These are phyloP conservation scores for Stylosanthes scabra DNA, from an alignment of 331 rosid species.

Conservation along the genomic window DNA sequence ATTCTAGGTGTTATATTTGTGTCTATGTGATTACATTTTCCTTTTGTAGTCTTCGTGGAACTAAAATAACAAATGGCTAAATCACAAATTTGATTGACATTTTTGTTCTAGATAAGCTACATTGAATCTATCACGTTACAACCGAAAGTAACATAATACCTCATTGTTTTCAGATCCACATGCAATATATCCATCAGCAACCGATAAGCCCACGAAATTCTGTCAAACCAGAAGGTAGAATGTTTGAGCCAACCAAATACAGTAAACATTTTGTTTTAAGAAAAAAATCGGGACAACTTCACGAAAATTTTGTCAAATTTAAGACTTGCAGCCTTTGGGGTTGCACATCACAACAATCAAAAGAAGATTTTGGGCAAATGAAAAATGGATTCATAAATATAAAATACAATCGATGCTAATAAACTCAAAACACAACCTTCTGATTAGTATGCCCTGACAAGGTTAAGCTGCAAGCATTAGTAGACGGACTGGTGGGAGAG, in stretches of 20 bases:
- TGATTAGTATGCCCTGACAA: slow-evolving; percentile 78
- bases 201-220: slow-evolving; percentile 95
- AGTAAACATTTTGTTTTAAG: slow-evolving; percentile 7
- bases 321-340: no score
- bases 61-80: slow-evolving; percentile 19
- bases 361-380: no score
- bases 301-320: no score
- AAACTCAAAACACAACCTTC: slow-evolving; percentile 60
- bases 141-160: slow-evolving; percentile 58
- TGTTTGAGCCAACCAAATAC: slow-evolving; percentile 40
- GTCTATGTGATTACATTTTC: neutral
- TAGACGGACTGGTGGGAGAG: slow-evolving; percentile 57
- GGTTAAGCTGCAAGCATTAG: slow-evolving; percentile 74
- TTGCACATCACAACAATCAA: no score
- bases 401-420: slow-evolving; percentile 19
- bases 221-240: slow-evolving; percentile 51
- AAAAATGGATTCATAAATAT: slow-evolving; percentile 12
- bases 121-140: neutral
- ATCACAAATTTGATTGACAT: slow-evolving; percentile 13
- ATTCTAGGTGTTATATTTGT: neutral
- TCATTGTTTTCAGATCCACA: slow-evolving; percentile 99
- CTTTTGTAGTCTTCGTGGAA: slow-evolving; percentile 11
- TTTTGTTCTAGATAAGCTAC: neutral
- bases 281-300: neutral
- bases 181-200: slow-evolving; percentile 82